Conservation (phyloP, 2,329 filamentous ascomycete species). For the Ceratocystis alfenasii region DNA sequence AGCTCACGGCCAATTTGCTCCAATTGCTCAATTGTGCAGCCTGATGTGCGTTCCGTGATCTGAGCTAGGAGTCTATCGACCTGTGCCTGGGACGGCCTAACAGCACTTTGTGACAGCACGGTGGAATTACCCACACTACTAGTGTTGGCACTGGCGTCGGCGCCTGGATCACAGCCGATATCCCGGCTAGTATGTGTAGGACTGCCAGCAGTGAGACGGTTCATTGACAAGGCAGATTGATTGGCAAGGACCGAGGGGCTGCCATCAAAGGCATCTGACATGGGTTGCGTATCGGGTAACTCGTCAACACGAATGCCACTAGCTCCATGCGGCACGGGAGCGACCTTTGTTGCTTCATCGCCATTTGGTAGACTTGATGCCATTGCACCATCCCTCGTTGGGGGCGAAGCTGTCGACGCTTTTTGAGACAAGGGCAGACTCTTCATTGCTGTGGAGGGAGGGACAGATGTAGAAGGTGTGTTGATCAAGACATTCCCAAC, state of each 20-base stretch:
- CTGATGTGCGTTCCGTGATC: slow-evolving; percentile 56
- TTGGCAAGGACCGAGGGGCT: slow-evolving; percentile 36
- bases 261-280: slow-evolving; percentile 30
- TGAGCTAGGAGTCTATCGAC: slow-evolving; percentile 48
- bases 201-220: not conserved
- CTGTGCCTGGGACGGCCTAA: slow-evolving; percentile 36
- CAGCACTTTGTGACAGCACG: slow-evolving; percentile 16
- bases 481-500: not conserved
- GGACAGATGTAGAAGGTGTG: slow-evolving; percentile 6
- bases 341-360: slow-evolving; percentile 87
- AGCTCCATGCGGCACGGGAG: slow-evolving; percentile 46
- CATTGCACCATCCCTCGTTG: slow-evolving; percentile 39
- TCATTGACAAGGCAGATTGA: not conserved
- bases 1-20: slow-evolving; percentile 84
- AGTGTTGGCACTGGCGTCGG: not conserved
- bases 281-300: slow-evolving; percentile 25
- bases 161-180: not conserved
- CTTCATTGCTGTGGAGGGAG: slow-evolving; percentile 26
- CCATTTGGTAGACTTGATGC: slow-evolving; percentile 60
- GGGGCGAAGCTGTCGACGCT: slow-evolving; percentile 47
- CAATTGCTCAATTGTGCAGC: slow-evolving; percentile 81
- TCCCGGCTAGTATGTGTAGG: not conserved
- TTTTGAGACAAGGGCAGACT: slow-evolving; percentile 53
- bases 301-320: slow-evolving; percentile 24
- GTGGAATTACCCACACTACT: slow-evolving; percentile 9